phyloP scores from a whole-genome alignment of 2,329 filamentous ascomycete species.

The Phyllosticta citribraziliensis region DNA sequence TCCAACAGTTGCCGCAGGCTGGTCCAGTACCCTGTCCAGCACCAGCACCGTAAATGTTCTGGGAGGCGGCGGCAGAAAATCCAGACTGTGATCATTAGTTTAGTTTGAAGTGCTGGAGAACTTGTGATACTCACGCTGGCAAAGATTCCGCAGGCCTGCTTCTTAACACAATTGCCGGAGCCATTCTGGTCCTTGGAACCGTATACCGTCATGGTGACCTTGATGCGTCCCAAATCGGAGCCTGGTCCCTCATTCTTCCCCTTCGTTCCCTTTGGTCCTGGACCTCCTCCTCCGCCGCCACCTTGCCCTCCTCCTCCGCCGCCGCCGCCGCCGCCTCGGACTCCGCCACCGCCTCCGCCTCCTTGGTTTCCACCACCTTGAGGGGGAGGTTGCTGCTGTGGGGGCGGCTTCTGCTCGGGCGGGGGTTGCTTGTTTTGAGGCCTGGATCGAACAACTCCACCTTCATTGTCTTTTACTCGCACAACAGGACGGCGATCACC shows the following conservation, averaged over 20 bases:
- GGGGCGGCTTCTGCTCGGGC: not conserved
- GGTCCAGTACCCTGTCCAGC: conserved; percentile 28
- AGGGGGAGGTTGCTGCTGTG: no score
- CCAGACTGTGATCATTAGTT: conserved; percentile 6
- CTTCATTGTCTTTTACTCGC: not conserved
- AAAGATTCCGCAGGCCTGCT: conserved; percentile 14
- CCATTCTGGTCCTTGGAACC: conserved; percentile 12
- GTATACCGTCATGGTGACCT: conserved; percentile 13
- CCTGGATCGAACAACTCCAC: no score
- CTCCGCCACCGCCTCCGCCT: not conserved
- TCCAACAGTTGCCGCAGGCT: conserved; percentile 32
- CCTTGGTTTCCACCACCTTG: no score
- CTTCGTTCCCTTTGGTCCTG: not conserved
- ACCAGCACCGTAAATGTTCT: conserved; percentile 31
- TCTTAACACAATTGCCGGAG: conserved; percentile 12
- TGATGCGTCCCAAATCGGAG: not conserved
- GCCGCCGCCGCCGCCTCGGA: not conserved
- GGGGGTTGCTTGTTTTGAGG: not conserved
- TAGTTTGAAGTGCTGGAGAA: no score
- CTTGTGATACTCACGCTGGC: conserved; percentile 7
- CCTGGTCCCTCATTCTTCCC: not conserved
- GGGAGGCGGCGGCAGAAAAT: conserved; percentile 25
- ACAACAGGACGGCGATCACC: not conserved
- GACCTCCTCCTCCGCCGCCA: not conserved
- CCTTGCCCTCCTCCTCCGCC: not conserved